Base-by-base conservation (phyloP, 257 asterid species). In the Dorcoceras hygrometricum region DNA sequence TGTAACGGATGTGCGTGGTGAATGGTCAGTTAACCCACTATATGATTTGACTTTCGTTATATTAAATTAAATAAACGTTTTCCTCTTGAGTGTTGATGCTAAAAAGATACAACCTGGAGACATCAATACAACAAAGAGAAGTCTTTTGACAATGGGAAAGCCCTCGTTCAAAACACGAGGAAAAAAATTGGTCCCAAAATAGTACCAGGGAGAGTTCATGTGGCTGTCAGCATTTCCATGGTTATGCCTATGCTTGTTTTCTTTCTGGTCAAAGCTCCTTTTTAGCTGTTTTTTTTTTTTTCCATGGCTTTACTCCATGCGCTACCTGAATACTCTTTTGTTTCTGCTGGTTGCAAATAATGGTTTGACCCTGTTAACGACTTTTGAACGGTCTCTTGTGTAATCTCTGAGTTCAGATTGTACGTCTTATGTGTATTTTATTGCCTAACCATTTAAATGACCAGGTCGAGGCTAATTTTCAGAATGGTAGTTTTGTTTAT, bases 1-100 rank as follows among this genome's bases (percentile, higher is more conserved):
- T 19, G 99, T 94, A 20, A 88, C 97, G 4, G 97, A 88, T 80
- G 83, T 90, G 60, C 90, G 95, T 26, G 97, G 99, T 27, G 99
- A 94, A 82, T 94, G 99, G 99, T 93, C 18, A 77, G 85, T 78
- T 23, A 3, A 16, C 22, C 39, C 34, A 56, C 53, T 61, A 19
- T 34, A 22, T 10, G 3, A 14, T n/a, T 23, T 57, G 51, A 31
- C 36, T 65, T 46, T 46, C 18, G 20, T 46, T 16, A 3, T 46
- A 16, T 46, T 18, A 46, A 12, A 14, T 46, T n/a, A n/a, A n/a
- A n/a, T n/a, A n/a, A n/a, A n/a, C n/a, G 19, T 46, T 46, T 46
- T 16, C 7, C 20, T 14, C 8, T 16, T 43, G 53, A 5, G 53
- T 12, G 50, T 39, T 1, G 5, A 39, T 6, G 12, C 50, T 34